Evolutionary conservation across 2,329 filamentous ascomycete genomes (phyloP).

Genomic region (Cordyceps fumosorosea): DNA sequence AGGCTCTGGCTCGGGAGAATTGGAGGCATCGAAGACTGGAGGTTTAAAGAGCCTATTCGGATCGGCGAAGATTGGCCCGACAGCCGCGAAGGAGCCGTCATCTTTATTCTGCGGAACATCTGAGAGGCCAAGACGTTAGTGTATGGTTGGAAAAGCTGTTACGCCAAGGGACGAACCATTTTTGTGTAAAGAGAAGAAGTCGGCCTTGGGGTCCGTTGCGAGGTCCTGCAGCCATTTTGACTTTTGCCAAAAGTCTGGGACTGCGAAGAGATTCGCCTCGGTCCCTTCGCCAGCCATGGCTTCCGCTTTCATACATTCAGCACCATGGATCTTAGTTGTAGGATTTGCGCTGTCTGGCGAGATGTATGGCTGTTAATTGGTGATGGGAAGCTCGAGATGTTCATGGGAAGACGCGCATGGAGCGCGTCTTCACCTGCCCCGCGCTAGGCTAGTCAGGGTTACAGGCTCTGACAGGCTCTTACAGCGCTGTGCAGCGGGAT

Average conservation of each 20-base stretch:
- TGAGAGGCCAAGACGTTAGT: not conserved
- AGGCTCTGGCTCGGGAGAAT: constrained; percentile 3
- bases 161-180: constrained; percentile 20
- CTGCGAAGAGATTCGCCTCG: constrained; percentile 52
- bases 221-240: constrained; percentile 41
- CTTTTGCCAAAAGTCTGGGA: constrained; percentile 53
- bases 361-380: not conserved
- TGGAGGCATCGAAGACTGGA: constrained; percentile 17
- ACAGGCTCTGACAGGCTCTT: no score
- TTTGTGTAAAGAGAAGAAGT: constrained; percentile 40
- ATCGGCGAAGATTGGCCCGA: constrained; percentile 5
- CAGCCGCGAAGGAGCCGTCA: not conserved
- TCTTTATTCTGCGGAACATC: not conserved
- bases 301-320: not conserved
- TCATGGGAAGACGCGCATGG: not conserved
- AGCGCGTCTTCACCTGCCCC: constrained; percentile 1
- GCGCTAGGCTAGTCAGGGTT: not conserved
- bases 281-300: constrained; percentile 34
- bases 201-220: constrained; percentile 16
- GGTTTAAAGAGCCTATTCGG: constrained; percentile 38
- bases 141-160: not conserved
- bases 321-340: not conserved
- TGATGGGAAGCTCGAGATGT: not conserved
- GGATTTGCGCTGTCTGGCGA: not conserved
- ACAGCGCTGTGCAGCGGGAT: no score